Evolutionary conservation across 768 basidiomycete genomes (phyloP).

Genomic region (Trametes cingulata): DNA sequence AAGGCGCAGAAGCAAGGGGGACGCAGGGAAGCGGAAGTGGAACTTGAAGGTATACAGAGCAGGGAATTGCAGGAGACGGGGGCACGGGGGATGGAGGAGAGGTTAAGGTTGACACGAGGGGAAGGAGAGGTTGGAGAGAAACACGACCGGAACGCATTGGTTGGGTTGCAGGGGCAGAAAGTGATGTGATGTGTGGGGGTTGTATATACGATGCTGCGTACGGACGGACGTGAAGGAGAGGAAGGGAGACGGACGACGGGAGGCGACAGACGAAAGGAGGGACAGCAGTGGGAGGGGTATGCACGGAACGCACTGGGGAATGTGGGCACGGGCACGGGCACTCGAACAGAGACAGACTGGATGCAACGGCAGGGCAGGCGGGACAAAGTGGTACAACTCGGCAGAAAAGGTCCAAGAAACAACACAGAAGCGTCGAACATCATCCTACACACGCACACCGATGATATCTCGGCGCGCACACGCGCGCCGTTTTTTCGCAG

Average conservation of each 20-base stretch:
- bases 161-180: background rate
- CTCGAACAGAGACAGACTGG: background rate
- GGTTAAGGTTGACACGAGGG: too few species aligned
- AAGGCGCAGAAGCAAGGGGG: too few species aligned
- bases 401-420: constrained; percentile 13
- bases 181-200: background rate
- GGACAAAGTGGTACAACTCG: constrained; percentile 1
- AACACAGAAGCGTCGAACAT: background rate
- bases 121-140: too few species aligned
- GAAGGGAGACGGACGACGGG: background rate
- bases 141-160: background rate
- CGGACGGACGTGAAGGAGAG: background rate
- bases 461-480: background rate
- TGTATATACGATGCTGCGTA: constrained; percentile 5
- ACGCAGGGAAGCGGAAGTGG: too few species aligned
- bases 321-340: constrained; percentile 1
- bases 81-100: too few species aligned
- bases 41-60: too few species aligned
- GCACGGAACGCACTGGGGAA: constrained; percentile 13
- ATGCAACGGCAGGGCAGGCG: background rate
- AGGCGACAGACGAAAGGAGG: constrained; percentile 6
- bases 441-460: constrained; percentile 2
- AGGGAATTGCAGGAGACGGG: too few species aligned
- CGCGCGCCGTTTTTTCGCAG: background rate
- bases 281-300: constrained; percentile 15